Percentiles rank a stretch among this genome's conserved stretches.
Conservation (phyloP, 371 early-diverging fungal species). For the Funneliformis caledonium region DNA sequence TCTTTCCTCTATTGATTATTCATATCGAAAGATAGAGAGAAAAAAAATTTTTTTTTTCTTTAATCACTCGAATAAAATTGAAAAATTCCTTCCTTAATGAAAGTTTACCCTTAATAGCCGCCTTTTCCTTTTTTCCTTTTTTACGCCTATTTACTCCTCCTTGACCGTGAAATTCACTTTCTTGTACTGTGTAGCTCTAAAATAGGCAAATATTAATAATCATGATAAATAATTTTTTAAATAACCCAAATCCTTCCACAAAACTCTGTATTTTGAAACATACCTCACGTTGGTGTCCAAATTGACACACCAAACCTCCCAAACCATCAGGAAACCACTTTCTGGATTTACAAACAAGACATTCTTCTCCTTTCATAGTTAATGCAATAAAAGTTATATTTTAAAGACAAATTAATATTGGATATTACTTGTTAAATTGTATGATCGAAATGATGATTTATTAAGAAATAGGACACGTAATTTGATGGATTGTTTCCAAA, state of each 20-base stretch:
- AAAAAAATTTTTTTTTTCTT: neutral
- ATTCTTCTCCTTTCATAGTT: neutral
- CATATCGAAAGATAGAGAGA: neutral
- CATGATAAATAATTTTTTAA: no score
- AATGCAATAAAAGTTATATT: no score
- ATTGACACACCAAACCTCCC: slow-evolving; percentile 21
- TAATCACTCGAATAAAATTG: neutral
- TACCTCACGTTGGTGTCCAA: slow-evolving; percentile 31
- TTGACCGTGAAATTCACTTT: neutral
- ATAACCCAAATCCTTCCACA: no score
- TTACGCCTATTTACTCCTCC: neutral
- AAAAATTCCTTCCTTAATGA: neutral
- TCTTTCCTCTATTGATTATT: neutral
- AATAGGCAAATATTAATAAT: neutral
- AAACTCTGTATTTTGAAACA: neutral
- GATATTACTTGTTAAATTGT: no score
- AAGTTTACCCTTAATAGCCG: neutral
- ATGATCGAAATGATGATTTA: no score
- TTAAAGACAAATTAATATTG: no score
- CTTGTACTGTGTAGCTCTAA: neutral
- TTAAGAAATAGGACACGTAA: no score
- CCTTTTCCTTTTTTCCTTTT: neutral
- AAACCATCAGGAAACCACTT: neutral
- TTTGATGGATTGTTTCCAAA: neutral
- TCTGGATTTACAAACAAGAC: neutral